A percentile compares a stretch with the other conserved stretches of the same genome.
phyloP scores from a whole-genome alignment of 345 rosid genomes.

The Bretschneidera sinensis region DNA sequence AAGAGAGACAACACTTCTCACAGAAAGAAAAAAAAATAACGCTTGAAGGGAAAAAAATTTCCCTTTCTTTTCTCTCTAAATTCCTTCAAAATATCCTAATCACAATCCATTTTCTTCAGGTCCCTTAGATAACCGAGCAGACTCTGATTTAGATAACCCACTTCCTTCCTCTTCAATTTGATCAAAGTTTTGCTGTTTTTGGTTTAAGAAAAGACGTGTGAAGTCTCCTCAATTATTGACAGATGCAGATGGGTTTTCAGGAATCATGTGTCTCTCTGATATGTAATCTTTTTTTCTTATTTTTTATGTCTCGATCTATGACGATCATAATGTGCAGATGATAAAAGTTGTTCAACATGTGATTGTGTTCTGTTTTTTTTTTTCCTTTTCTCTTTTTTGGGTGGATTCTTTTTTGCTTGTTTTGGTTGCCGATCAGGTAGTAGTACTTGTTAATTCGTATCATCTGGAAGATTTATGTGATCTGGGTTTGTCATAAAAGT shows the following conservation, averaged over 20 bases:
- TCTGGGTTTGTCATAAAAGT: conserved; percentile 31
- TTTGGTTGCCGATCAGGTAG: conserved; percentile 26
- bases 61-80: conserved; percentile 16
- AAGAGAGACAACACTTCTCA: conserved; percentile 34
- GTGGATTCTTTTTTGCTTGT: conserved; percentile 17
- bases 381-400: conserved; percentile 9
- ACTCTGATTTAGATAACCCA: conserved; percentile 32
- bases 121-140: conserved; percentile 2
- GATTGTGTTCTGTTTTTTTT: conserved; percentile 10
- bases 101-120: conserved; percentile 11
- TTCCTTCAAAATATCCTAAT: conserved; percentile 15
- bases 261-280: conserved; percentile 30
- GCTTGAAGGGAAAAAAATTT: conserved; percentile 6
- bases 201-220: conserved; percentile 21
- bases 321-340: conserved; percentile 36
- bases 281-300: conserved; percentile 35
- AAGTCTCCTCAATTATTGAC: conserved; percentile 27
- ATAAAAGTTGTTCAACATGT: conserved; percentile 19
- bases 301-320: conserved; percentile 32
- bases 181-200: conserved; percentile 18
- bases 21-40: neutral
- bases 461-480: conserved; percentile 22
- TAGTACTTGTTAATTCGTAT: conserved; percentile 6
- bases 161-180: conserved; percentile 31
- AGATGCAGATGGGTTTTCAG: conserved; percentile 46